Evolutionary conservation across 2,329 filamentous ascomycete species (phyloP).

Genomic region (Fusarium sp.): DNA sequence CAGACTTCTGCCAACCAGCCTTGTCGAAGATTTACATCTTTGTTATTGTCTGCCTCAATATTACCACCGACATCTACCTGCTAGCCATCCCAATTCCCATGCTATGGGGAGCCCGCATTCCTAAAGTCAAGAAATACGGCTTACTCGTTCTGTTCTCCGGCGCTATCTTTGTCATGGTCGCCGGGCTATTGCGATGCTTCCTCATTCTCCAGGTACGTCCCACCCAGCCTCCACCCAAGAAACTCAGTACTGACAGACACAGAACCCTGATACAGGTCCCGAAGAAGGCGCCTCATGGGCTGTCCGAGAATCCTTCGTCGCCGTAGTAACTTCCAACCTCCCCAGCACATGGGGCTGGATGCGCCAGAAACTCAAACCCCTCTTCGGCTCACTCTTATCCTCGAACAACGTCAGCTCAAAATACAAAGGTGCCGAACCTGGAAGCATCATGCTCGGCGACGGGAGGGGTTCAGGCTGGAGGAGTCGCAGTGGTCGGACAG

Average conservation of each 20-base stretch:
- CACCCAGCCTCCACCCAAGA: rapidly evolving
- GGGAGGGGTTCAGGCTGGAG: conserved; percentile 28
- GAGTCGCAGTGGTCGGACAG: conserved; percentile 23
- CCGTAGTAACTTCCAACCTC: conserved; percentile 53
- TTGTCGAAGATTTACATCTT: conserved; percentile 54
- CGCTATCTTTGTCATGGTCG: conserved; percentile 54
- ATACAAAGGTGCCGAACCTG: conserved; percentile 33
- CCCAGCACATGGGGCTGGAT: conserved; percentile 48
- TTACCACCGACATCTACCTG: conserved; percentile 55
- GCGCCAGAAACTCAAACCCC: conserved; percentile 42
- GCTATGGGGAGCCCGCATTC: conserved; percentile 63
- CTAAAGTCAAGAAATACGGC: conserved; percentile 61
- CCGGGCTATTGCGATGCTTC: conserved; percentile 51
- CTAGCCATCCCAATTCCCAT: conserved; percentile 59
- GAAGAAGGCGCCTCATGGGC: conserved; percentile 52
- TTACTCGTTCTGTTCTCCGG: conserved; percentile 62
- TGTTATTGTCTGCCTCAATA: conserved; percentile 51
- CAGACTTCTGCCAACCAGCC: conserved; percentile 54
- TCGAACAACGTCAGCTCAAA: conserved; percentile 33
- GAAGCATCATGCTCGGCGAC: conserved; percentile 42
- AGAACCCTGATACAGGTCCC: conserved; percentile 52
- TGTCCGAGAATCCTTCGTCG: conserved; percentile 54
- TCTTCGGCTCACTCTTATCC: conserved; percentile 42
- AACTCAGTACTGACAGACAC: neutral
- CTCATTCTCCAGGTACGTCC: conserved; percentile 50